Base-by-base conservation (phyloP, 306 rosid species). In the Malus asiatica region DNA sequence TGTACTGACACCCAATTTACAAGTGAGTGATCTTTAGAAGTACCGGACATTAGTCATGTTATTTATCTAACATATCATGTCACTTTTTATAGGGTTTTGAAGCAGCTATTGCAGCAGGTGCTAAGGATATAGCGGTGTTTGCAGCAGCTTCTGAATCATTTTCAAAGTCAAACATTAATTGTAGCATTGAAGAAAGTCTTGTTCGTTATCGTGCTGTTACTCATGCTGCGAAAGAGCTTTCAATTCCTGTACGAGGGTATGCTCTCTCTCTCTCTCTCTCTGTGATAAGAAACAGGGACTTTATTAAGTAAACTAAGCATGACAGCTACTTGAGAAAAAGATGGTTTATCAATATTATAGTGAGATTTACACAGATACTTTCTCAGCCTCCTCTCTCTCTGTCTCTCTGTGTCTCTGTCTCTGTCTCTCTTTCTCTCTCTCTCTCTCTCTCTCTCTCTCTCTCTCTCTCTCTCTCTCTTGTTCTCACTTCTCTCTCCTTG, bases 71-170 rank as follows among this genome's bases (percentile, higher is more conserved):
- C 75, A 12, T 75, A n/a, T 68, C 66, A 70, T 60, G 51, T 78
- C 72, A 60, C 14, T 70, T 81, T 71, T 75, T 78, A 44, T 46
- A 93, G 97, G 96, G 98, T 29, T 91, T 89, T 89, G 89, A 88
- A 81, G 96, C 98, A 70, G 97, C 98, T 71, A 30, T 89, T 20
- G 97, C 93, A 29, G 90, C 97, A 71, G 98, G 98, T 78, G 93
- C 98, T 13, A 93, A 88, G 84, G 97, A 91, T 73, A 83, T 93
- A 45, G 98, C 97, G 71, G 76, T 93, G 72, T 93, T 93, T 80
- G 97, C 98, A 51, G 88, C 98, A 66, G 97, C 98, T 71, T 93
- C 98, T 40, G 98, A 93, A 84, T 87, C 93, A 13, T 93, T 93
- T 86, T 93, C 98, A 40, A 89, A 88, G 84, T 82, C 97, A 44